Base-by-base conservation (phyloP, 2,329 filamentous ascomycete species). In the Cryphonectria nitschkei region DNA sequence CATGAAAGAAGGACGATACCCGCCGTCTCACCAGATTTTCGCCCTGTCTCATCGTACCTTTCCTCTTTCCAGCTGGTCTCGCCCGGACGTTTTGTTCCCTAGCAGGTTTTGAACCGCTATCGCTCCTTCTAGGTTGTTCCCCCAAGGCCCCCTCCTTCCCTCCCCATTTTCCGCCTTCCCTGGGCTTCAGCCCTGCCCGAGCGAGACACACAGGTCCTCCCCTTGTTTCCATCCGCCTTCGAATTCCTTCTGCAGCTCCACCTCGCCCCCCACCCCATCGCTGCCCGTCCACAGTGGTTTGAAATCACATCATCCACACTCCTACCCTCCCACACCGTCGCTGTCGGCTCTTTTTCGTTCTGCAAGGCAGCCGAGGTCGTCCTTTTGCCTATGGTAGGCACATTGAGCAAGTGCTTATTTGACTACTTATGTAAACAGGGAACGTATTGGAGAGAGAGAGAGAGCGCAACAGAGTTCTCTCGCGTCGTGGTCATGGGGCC, bases 161-260 rank as follows among this genome's bases (percentile, higher is more conserved):
- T 16, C 14, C 5, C 39, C 60, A 26, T 32, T 11, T n/a, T n/a
- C 29, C 65, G 19, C 34, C 13, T 41, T 13, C 26, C 41, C 46
- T 50, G 46, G 29, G 37, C 54, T 34, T 67, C 34, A 46, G 54
- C 65, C 52, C 56, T 67, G 63, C 41, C 63, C 39, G 41, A 52
- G 41, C 41, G 43, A 65, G 43, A 52, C 63, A 37, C 41, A 50
- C 26, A 26, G 26, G 50, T 19, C 43, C 41, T 39, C 37, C 61
- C 61, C 61, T 64, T 67, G 65, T 60, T 67, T 67, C 65, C 54
- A 67, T 67, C 34, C 26, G 29, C 65, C 52, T 67, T 67, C 65
- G 43, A 60, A 58, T 60, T 46, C 52, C 52, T 46, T 67, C 65
- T 60, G 65, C 41, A 65, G 63, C 43, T 52, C 63, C 63, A 65